Conservation (phyloP, 1,284 basidiomycete genomes). For the Puccinia coronata region DNA sequence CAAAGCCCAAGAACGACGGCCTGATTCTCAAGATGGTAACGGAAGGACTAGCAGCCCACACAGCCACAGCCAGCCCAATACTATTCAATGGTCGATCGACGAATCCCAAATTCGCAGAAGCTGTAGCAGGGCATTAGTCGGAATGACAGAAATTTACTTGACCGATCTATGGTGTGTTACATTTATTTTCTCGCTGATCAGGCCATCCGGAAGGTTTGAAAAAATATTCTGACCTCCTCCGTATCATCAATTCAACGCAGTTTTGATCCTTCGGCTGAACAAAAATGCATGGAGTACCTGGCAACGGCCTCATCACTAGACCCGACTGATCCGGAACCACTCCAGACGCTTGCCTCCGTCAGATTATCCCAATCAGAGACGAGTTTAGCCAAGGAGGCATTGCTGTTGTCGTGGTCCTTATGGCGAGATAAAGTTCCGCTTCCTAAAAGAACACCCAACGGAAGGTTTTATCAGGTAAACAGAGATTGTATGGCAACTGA, state of each 20-base stretch:
- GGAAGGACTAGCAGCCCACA: slow-evolving; percentile 60
- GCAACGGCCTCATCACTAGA: slow-evolving; percentile 17
- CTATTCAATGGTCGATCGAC: slow-evolving; percentile 31
- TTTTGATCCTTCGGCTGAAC: slow-evolving; percentile 46
- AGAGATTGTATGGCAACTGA: neutral
- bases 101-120: slow-evolving; percentile 67
- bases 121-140: slow-evolving; percentile 79
- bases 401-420: slow-evolving; percentile 70
- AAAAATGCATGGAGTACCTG: slow-evolving; percentile 49
- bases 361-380: slow-evolving; percentile 81
- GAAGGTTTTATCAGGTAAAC: slow-evolving; percentile 67
- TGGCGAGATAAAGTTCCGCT: slow-evolving; percentile 66
- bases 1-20: slow-evolving; percentile 23
- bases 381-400: slow-evolving; percentile 73
- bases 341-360: slow-evolving; percentile 77
- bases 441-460: neutral
- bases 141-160: slow-evolving; percentile 96
- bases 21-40: slow-evolving; percentile 62
- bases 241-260: neutral
- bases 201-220: slow-evolving; percentile 66
- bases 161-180: slow-evolving; percentile 78
- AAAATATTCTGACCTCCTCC: slow-evolving; percentile 1
- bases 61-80: slow-evolving; percentile 6
- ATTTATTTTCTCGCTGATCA: slow-evolving; percentile 75
- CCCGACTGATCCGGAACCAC: slow-evolving; percentile 31